Conservation (phyloP, 345 rosid genomes). For the Cardamine occulta region DNA sequence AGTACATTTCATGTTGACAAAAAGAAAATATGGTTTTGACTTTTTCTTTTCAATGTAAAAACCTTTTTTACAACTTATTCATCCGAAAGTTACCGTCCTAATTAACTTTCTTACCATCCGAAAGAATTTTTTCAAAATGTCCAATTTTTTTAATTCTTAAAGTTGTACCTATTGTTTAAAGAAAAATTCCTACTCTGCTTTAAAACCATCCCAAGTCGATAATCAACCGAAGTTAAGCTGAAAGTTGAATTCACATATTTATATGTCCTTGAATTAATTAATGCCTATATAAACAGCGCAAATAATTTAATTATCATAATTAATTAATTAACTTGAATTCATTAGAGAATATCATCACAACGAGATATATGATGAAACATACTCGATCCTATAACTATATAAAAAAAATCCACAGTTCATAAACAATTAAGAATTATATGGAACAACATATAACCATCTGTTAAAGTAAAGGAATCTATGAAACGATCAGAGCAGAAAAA, state of each 20-base stretch:
- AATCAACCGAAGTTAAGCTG: not conserved
- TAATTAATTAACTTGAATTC: not conserved
- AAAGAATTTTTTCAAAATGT: not conserved
- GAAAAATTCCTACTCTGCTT: not conserved
- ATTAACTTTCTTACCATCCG: not conserved
- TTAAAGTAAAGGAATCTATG: not conserved
- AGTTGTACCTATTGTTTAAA: not conserved
- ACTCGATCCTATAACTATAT: not conserved
- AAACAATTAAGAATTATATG: not conserved
- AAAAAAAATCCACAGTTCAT: not conserved
- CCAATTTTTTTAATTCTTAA: not conserved
- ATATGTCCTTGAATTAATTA: not conserved
- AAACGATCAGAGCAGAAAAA: conserved; percentile 7
- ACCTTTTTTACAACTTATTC: not conserved
- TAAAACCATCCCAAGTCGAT: not conserved
- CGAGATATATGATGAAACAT: not conserved
- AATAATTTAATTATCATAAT: not conserved
- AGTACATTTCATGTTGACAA: not conserved
- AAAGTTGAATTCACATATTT: not conserved
- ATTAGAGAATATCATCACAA: not conserved
- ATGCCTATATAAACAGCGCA: not conserved
- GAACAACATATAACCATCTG: conserved; percentile 13
- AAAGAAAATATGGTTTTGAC: not conserved
- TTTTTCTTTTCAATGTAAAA: conserved; percentile 9
- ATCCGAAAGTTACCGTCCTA: not conserved